These are phyloP conservation scores for Fusarium sp. DNA, from an alignment of 2,329 filamentous ascomycete species.

Conservation along the genomic window DNA sequence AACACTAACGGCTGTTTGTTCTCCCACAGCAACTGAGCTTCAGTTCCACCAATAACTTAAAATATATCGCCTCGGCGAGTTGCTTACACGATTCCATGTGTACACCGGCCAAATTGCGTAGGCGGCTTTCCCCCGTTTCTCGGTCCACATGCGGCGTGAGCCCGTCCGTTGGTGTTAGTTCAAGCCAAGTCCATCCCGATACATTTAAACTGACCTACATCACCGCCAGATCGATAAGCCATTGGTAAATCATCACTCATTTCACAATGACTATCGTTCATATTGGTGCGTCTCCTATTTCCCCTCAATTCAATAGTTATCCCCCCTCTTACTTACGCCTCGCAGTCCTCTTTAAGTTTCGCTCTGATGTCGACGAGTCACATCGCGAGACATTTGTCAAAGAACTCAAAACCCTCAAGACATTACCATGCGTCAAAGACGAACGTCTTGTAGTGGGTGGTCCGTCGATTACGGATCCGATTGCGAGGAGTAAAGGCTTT, in stretches of 20 bases:
- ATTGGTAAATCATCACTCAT: not conserved
- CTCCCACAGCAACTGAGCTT: not conserved
- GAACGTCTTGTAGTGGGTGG: constrained; percentile 62
- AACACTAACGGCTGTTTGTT: no score
- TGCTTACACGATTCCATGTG: no score
- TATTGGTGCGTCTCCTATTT: constrained; percentile 42
- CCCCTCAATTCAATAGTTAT: not conserved
- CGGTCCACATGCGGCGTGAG: not conserved
- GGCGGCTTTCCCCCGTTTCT: not conserved
- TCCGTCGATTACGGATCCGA: constrained; percentile 62
- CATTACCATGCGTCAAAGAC: constrained; percentile 58
- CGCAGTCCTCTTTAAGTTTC: constrained; percentile 62
- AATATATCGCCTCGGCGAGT: not conserved
- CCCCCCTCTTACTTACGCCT: not conserved
- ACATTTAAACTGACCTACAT: not conserved
- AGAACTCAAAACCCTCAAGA: constrained; percentile 61
- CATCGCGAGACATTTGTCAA: constrained; percentile 57
- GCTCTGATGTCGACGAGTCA: constrained; percentile 51
- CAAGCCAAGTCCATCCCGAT: not conserved
- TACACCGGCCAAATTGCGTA: not conserved
- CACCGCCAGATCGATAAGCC: no score
- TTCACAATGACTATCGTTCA: constrained; percentile 49
- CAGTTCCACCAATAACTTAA: not conserved
- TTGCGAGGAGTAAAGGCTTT: constrained; percentile 63
- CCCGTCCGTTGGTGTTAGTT: not conserved